Evolutionary conservation across 2,329 filamentous ascomycete species (phyloP), one percentile per base, ranked within the genome.

Genomic region (Botrytis sinoallii): DNA sequence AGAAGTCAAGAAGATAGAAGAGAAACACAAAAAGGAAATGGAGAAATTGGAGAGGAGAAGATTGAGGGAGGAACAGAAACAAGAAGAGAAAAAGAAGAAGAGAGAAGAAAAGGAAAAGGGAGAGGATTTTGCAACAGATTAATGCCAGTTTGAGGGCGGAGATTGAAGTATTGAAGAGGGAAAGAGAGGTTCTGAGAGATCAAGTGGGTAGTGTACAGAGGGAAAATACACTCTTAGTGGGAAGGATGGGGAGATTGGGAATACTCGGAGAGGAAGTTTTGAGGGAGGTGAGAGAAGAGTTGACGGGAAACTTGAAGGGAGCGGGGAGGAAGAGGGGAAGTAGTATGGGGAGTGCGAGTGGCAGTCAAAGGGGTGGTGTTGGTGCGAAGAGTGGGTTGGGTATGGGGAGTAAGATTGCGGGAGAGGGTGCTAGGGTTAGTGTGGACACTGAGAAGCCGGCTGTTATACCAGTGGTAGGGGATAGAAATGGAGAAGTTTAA

Each of bases 1-100:
- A 66, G 89, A 92, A 76, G 80, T 90, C 0, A 87, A 88, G 61
- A 92, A 91, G 79, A 88, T 91, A 70, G 88, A 91, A 77, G 90
- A 90, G 65, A 91, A 90, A 77, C 90, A 91, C 77, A 86, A 87
- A 75, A 86, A 86, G 20, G 91, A 93, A 78, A 83, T 92, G 64
- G 84, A 84, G 75, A 91, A 90, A 81, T 83, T 92, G 3, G 88
- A 93, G 76, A 86, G 89, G 76, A 89, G 89, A 82, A 88, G 88
- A 66, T 84, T 85, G 74, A 87, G 86, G 73, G 92, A 94, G 78
- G 85, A 89, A 74, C 85, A 84, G 77, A 92, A 91, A 81, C 86
- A 86, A 1, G 86, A 87, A 73, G 85, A 86, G 65, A 82, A 85
- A 40, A 83, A 82, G 64, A 83, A 82, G 40, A 90, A 90, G 81